Percentiles rank a stretch among this genome's conserved stretches.
Conservation (phyloP, 1,139 yeast species). For the Protomyces pachydermus region DNA sequence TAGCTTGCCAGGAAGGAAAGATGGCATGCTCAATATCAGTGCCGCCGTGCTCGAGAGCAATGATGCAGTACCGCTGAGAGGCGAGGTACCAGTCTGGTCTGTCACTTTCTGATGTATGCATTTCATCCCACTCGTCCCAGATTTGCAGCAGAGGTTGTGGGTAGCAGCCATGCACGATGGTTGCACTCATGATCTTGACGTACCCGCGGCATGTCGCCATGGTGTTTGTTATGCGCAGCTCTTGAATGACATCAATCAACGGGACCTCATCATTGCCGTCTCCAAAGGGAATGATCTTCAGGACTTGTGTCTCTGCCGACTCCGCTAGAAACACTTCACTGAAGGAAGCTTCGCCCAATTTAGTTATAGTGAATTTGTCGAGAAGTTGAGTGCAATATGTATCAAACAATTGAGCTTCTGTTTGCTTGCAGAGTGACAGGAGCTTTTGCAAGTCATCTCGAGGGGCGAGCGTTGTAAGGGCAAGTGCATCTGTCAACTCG, state of each 20-base stretch:
- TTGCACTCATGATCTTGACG: constrained; percentile 42
- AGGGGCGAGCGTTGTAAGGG: neutral
- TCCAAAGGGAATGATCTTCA: constrained; percentile 53
- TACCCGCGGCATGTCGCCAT: constrained; percentile 44
- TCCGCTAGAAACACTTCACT: constrained; percentile 44
- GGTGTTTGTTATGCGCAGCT: constrained; percentile 45
- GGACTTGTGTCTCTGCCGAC: constrained; percentile 36
- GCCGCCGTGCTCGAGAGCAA: constrained; percentile 50
- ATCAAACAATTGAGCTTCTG: neutral
- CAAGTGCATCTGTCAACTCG: neutral
- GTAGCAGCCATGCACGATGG: constrained; percentile 47
- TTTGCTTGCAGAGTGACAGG: constrained; percentile 6
- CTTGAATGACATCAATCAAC: constrained; percentile 47
- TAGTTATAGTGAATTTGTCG: constrained; percentile 31
- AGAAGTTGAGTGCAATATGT: neutral
- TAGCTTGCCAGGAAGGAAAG: constrained; percentile 50
- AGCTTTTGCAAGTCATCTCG: neutral
- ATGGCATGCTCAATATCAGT: constrained; percentile 46
- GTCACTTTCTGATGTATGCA: constrained; percentile 38
- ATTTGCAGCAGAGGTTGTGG: constrained; percentile 43
- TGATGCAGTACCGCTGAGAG: constrained; percentile 45
- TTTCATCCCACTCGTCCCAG: constrained; percentile 45
- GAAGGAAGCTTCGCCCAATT: constrained; percentile 48
- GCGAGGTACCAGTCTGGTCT: constrained; percentile 40
- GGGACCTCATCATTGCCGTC: constrained; percentile 42